Evolutionary conservation across 2,329 filamentous ascomycete genomes (phyloP), one percentile per base, ranked within the genome.

Genomic region (Hymenoscyphus scutula): DNA sequence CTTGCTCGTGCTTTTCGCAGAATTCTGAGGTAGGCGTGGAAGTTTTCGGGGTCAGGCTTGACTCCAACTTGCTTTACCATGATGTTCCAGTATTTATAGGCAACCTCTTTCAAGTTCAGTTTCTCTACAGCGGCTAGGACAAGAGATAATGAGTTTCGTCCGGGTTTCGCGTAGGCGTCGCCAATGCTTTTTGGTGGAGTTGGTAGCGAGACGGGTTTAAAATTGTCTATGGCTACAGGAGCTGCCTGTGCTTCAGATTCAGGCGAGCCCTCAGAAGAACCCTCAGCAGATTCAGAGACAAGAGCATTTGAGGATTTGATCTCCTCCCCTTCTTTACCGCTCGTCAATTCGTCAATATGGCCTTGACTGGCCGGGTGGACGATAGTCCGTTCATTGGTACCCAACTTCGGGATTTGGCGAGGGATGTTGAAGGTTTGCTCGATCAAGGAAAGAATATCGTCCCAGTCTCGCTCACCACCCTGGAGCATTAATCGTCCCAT

Each of bases 401-500:
- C 67, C 13, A 61, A 55, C 57, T 58, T 63, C 13, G 68, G 69
- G 1, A 72, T 19, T 67, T 78, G 72, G 58, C 85, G 84, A 37
- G 88, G 85, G 51, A 97, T 83, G 55, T 85, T 83, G 86, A 94
- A 93, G 0, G 92, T 90, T 76, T 97, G 88, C 68, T 92, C 83
- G n/a, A 96, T 76, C 23, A 97, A 79, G 45, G 84, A 84, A 25
- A 97, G 81, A 1, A 97, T 80, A 69, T 91, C 85, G 65, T 89
- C 85, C 75, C 83, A 87, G 68, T 95, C 88, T 57, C 80, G 76
- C 19, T 83, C 79, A 11, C 81, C 78, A 17, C 89, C 86, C 57
- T 88, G 77, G 25, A 92, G 77, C n/a, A 98, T 79, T 2, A 97
- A 69, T 38, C 88, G 82, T 5, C 88, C 92, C 90, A 98, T 96